These are phyloP conservation scores for Annulohypoxylon stygium DNA, from an alignment of 495 filamentous ascomycete genomes.

Conservation along the genomic window DNA sequence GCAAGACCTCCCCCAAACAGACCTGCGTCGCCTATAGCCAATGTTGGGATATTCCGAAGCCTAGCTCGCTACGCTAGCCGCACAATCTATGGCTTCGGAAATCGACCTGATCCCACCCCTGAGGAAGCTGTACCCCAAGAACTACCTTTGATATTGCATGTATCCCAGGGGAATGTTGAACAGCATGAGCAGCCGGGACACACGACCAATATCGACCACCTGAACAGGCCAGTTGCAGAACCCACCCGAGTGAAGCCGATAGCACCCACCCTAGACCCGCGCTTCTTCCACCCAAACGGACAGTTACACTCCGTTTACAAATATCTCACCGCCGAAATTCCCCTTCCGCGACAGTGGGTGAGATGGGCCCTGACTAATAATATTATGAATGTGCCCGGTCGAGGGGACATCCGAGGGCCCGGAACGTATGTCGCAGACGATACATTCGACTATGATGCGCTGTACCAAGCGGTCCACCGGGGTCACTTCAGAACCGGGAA, in stretches of 20 bases:
- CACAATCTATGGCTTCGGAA: background rate
- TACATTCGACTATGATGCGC: conserved; percentile 29
- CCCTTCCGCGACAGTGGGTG: conserved; percentile 35
- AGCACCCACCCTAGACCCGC: conserved; percentile 28
- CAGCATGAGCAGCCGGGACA: background rate
- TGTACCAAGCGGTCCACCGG: conserved; percentile 26
- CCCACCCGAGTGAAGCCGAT: conserved; percentile 5
- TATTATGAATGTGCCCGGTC: conserved; percentile 19
- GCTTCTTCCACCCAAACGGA: conserved; percentile 43
- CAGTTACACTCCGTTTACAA: conserved; percentile 29
- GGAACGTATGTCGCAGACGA: conserved; percentile 34
- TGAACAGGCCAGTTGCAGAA: background rate
- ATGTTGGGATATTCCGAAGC: conserved; percentile 3
- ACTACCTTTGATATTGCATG: background rate
- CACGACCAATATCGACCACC: background rate
- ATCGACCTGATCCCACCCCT: background rate
- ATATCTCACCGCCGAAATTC: conserved; percentile 38
- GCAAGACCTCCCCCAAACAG: background rate
- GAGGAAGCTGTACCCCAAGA: background rate
- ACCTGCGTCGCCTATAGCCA: background rate
- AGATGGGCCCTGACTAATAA: conserved; percentile 28
- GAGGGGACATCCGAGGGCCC: conserved; percentile 26
- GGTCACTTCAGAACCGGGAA: conserved; percentile 28
- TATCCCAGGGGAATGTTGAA: background rate
- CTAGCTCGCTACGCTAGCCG: conserved; percentile 2